phyloP scores from a whole-genome alignment of 441 rosid species.

The Populus hybrid region DNA sequence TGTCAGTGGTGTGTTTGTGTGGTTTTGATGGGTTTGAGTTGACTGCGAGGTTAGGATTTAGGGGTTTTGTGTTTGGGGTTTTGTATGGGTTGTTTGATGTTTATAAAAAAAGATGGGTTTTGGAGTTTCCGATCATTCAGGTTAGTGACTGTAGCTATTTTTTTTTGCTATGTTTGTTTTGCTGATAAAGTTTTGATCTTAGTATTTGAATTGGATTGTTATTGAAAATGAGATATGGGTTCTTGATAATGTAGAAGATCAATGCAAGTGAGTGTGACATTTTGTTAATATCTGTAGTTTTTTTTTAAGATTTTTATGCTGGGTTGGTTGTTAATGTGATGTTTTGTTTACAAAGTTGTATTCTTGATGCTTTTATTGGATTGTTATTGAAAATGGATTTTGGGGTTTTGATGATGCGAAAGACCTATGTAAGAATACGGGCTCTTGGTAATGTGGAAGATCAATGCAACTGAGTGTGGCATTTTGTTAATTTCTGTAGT shows the following conservation, averaged over 20 bases:
- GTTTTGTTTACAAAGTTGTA: not conserved
- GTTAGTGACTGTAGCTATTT: conserved; percentile 26
- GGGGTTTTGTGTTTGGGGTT: conserved; percentile 64
- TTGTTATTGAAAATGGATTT: not conserved
- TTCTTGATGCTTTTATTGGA: not conserved
- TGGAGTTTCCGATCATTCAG: conserved; percentile 89
- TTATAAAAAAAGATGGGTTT: conserved; percentile 58
- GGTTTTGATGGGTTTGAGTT: conserved; percentile 30
- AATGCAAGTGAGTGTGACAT: not conserved
- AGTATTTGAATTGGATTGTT: not conserved
- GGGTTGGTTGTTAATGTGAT: not conserved
- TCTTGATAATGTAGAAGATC: not conserved
- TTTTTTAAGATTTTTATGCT: not conserved
- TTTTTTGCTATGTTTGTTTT: not conserved
- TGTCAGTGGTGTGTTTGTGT: conserved; percentile 40
- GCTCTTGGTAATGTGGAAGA: not conserved
- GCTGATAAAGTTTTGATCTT: not conserved
- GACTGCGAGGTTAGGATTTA: conserved; percentile 47
- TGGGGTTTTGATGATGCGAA: not conserved
- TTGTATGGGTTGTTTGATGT: conserved; percentile 50
- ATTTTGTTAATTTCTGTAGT: not conserved
- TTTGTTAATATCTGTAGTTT: not conserved
- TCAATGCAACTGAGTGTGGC: not conserved
- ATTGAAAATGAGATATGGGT: not conserved
- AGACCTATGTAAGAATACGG: not conserved